Evolutionary conservation across 495 filamentous ascomycete species (phyloP).

Genomic region (Aspergillus incahuasiensis): DNA sequence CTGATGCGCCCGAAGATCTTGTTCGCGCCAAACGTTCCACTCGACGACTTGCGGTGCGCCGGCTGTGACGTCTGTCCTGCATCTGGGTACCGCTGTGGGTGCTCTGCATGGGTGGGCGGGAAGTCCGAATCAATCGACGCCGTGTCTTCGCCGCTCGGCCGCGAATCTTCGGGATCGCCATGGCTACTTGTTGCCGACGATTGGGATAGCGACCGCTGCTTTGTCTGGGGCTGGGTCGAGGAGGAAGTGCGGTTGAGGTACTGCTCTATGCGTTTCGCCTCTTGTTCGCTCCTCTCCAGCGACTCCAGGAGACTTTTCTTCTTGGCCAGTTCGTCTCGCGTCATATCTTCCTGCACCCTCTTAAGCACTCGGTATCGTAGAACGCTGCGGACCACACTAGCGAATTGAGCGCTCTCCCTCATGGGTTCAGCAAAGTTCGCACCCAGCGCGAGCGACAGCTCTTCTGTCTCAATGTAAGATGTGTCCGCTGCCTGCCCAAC

Average conservation of each 20-base stretch:
- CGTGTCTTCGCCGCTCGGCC: constrained; percentile 58
- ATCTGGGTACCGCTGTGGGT: constrained; percentile 42
- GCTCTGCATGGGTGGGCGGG: constrained; percentile 78
- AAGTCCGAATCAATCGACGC: constrained; percentile 92
- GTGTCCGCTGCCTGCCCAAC: constrained; percentile 92
- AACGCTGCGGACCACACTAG: constrained; percentile 84
- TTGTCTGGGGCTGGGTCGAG: constrained; percentile 39
- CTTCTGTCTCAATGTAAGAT: constrained; percentile 93
- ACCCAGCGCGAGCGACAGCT: constrained; percentile 74
- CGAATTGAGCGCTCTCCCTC: constrained; percentile 95
- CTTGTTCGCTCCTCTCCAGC: constrained; percentile 81
- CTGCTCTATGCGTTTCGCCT: constrained; percentile 87
- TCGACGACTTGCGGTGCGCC: constrained; percentile 65
- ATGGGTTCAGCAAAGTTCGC: constrained; percentile 95
- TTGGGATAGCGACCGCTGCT: constrained; percentile 61
- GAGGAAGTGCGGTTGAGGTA: constrained; percentile 80
- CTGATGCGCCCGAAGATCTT: constrained; percentile 94
- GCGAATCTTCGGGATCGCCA: constrained; percentile 37
- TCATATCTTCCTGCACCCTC: constrained; percentile 96
- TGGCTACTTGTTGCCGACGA: constrained; percentile 47
- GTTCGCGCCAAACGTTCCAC: constrained; percentile 78
- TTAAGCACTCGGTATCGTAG: constrained; percentile 86
- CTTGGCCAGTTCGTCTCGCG: constrained; percentile 78
- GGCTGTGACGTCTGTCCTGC: constrained; percentile 25
- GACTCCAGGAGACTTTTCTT: constrained; percentile 75